Conservation (phyloP, 2,329 filamentous ascomycete species). For the Fusarium albidum region DNA sequence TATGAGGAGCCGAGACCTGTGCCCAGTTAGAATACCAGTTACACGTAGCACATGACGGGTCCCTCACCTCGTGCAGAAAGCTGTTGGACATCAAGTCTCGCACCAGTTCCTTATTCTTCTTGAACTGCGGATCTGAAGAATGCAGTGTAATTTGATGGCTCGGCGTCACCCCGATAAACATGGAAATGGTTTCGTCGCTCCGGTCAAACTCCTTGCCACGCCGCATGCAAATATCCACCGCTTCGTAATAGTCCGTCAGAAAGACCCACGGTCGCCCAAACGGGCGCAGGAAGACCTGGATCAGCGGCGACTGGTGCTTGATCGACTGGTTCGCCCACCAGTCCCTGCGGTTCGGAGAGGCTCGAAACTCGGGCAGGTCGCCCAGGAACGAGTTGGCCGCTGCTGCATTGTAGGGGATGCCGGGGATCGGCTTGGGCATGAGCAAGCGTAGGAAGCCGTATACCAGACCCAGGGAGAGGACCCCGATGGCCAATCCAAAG, state of each 20-base stretch:
- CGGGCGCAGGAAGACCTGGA: conserved; percentile 26
- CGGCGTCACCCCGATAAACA: conserved; percentile 5
- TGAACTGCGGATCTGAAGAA: conserved; percentile 21
- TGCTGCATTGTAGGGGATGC: conserved; percentile 24
- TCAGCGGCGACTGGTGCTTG: conserved; percentile 18
- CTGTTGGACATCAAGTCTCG: conserved; percentile 27
- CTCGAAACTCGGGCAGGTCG: conserved; percentile 19
- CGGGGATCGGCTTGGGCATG: conserved; percentile 24
- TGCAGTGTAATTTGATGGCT: conserved; percentile 16
- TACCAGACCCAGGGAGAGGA: neutral
- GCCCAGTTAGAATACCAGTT: neutral
- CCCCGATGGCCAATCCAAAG: neutral
- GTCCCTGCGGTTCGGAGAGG: conserved; percentile 6
- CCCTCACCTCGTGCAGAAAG: conserved; percentile 22
- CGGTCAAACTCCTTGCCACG: conserved; percentile 30
- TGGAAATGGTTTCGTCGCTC: neutral
- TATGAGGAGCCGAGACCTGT: conserved; percentile 43
- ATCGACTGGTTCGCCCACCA: conserved; percentile 22
- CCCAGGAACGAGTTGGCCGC: conserved; percentile 24
- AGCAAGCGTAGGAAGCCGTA: conserved; percentile 5
- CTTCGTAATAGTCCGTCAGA: conserved; percentile 27
- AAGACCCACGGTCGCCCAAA: conserved; percentile 25
- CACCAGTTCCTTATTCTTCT: conserved; percentile 32
- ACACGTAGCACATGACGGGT: neutral
- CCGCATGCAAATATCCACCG: conserved; percentile 25